Evolutionary conservation across 2,329 filamentous ascomycete genomes (phyloP), one percentile per base, ranked within the genome.

Genomic region (Aspergillus bombycis): DNA sequence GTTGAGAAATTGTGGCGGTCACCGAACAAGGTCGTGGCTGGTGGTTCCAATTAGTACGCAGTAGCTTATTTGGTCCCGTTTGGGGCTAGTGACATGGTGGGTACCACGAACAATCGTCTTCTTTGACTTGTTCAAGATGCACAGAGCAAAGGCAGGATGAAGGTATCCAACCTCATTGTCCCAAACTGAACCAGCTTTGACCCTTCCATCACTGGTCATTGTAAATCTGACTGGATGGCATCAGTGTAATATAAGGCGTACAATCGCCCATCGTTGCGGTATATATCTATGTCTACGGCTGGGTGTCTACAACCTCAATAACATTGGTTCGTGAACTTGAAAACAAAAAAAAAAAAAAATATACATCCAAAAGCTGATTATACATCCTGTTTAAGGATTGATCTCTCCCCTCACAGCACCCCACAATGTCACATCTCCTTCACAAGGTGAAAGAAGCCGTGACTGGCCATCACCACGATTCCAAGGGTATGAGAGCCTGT

Each of bases 401-500:
- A 26, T 14, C 11, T 23, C 14, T 11, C 28, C 28, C 12, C 26
- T 7, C 45, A 34, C 6, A 53, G 26, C 32, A 21, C 23, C n/a
- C 8, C 30, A 60, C 26, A 64, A 85, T 84, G 82, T 81, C 80
- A 45, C 71, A 72, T 57, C 70, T 82, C 60, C 69, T 82, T 61
- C 76, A 83, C 72, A 84, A 83, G 64, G 77, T 83, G 60, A 84
- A 83, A 72, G 78, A 83, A 46, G 79, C 72, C 66, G 64, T 84
- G 58, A 71, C 69, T 30, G 70, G 77, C 34, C 70, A 76, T 67
- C 68, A 75, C 61, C 63, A 71, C 23, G 65, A 67, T 21, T 65
- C 64, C 19, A 67, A 73, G 52, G 62, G 58, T 19, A 65, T 65
- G 34, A 23, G 57, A 60, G 61, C 38, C 56, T 14, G 7, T 23